phyloP scores from a whole-genome alignment of 352 stramenopile genomes.

The Phytophthora sansomeana region DNA sequence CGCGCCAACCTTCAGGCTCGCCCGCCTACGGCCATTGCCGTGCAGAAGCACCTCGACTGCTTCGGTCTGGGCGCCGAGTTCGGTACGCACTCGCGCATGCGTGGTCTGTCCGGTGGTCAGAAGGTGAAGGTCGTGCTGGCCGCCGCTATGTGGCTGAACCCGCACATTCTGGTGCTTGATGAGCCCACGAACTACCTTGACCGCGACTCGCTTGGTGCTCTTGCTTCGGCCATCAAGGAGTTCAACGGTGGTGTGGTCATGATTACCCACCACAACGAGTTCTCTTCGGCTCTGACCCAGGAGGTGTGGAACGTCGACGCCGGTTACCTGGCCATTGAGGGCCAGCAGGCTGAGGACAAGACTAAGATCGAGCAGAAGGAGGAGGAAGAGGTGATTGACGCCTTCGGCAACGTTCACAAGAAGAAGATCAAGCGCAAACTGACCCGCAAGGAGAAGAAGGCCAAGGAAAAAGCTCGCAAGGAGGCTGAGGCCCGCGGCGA shows the following conservation, averaged over 20 bases:
- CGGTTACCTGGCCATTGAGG: constrained; percentile 88
- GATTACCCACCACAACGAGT: constrained; percentile 98
- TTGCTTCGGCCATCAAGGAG: constrained; percentile 96
- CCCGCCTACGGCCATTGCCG: constrained; percentile 94
- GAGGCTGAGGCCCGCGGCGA: constrained; percentile 86
- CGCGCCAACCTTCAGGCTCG: constrained; percentile 93
- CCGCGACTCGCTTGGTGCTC: constrained; percentile 96
- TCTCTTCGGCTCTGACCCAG: constrained; percentile 94
- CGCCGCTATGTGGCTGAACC: constrained; percentile 97
- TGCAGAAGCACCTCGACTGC: constrained; percentile 97
- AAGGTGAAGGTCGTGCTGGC: constrained; percentile 99
- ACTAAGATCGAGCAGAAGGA: constrained; percentile 93
- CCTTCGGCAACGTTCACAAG: constrained; percentile 88
- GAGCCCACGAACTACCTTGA: constrained; percentile 97
- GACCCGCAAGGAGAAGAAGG: constrained; percentile 91
- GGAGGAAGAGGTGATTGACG: constrained; percentile 81
- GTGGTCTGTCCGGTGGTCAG: constrained; percentile 97
- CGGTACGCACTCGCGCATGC: constrained; percentile 98
- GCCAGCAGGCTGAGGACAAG: constrained; percentile 87
- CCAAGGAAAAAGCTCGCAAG: constrained; percentile 90
- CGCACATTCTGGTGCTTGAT: constrained; percentile 95
- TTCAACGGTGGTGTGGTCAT: constrained; percentile 98
- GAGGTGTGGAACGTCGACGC: constrained; percentile 96
- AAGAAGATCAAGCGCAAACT: constrained; percentile 92
- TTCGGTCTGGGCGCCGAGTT: constrained; percentile 97